A percentile compares a stretch with the other conserved stretches of the same genome.
phyloP scores from a whole-genome alignment of 768 basidiomycete genomes.

The Cyathus striatus region DNA sequence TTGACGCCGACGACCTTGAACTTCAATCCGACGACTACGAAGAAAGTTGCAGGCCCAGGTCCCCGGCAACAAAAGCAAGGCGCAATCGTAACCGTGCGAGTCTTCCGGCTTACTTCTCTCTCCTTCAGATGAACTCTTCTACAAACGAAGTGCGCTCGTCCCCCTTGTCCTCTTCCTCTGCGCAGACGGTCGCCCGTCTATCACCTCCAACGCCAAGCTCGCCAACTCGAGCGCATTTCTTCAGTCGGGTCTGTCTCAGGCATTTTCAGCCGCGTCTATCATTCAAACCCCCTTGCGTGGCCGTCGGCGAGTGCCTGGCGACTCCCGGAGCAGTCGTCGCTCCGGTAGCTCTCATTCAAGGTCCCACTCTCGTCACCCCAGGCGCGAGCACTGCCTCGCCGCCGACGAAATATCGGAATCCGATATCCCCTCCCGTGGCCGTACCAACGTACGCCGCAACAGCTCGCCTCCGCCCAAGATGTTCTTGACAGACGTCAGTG shows the following conservation, averaged over 20 bases:
- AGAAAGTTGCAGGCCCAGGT: conserved; percentile 15
- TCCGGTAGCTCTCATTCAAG: conserved; percentile 27
- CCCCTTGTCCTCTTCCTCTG: conserved; percentile 43
- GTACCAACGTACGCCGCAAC: conserved; percentile 47
- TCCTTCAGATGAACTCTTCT: conserved; percentile 50
- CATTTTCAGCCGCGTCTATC: conserved; percentile 16
- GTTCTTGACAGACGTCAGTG: conserved; percentile 26
- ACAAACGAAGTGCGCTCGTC: conserved; percentile 26
- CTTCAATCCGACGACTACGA: conserved; percentile 17
- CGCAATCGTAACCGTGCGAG: conserved; percentile 63
- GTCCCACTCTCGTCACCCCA: conserved; percentile 31
- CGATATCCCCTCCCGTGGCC: conserved; percentile 34
- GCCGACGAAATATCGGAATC: conserved; percentile 40
- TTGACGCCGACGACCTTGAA: conserved; percentile 24
- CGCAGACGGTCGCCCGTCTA: conserved; percentile 37
- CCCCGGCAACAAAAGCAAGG: conserved; percentile 32
- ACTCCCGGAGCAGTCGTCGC: conserved; percentile 23
- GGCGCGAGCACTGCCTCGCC: conserved; percentile 2
- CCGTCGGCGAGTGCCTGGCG: conserved; percentile 37
- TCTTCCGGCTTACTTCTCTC: conserved; percentile 72
- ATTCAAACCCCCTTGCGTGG: conserved; percentile 47
- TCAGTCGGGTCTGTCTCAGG: conserved; percentile 13
- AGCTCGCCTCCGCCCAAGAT: conserved; percentile 55
- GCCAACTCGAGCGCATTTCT: conserved; percentile 24
- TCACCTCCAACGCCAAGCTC: conserved; percentile 60